These are phyloP conservation scores for Panicum virgatum DNA, from an alignment of 202 grass and related monocot species.

Conservation along the genomic window DNA sequence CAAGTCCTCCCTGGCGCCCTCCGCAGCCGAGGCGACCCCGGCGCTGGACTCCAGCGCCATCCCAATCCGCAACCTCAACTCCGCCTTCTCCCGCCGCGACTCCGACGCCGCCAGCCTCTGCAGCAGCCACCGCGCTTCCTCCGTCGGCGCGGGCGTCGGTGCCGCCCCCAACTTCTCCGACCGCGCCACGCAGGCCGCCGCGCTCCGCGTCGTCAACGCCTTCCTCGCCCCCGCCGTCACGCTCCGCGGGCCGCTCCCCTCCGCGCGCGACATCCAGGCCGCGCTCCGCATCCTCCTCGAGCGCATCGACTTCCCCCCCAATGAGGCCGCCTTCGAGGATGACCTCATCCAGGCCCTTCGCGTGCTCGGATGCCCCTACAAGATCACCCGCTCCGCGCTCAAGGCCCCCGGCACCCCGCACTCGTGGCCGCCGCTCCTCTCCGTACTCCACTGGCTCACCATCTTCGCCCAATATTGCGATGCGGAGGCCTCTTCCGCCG, in stretches of 20 bases:
- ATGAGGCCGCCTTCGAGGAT: constrained; percentile 44
- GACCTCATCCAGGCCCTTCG: constrained; percentile 57
- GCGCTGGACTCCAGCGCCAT: constrained; percentile 19
- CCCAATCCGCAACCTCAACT: constrained; percentile 51
- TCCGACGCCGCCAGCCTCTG: constrained; percentile 70
- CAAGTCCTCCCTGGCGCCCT: constrained; percentile 36
- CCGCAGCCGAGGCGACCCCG: background rate
- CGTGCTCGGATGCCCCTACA: constrained; percentile 52
- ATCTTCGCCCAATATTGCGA: constrained; percentile 34
- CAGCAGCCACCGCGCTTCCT: constrained; percentile 59
- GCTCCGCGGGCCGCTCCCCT: constrained; percentile 56
- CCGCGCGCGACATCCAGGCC: constrained; percentile 67
- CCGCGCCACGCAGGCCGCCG: constrained; percentile 51
- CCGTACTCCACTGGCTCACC: constrained; percentile 79
- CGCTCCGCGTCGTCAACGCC: constrained; percentile 60
- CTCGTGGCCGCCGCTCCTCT: constrained; percentile 74
- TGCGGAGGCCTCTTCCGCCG: background rate
- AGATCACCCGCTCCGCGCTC: constrained; percentile 72
- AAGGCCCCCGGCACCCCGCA: constrained; percentile 80
- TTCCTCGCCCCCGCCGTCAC: constrained; percentile 48
- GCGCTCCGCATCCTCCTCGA: constrained; percentile 59
- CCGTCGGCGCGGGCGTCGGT: constrained; percentile 23
- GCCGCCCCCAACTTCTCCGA: constrained; percentile 50
- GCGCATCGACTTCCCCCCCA: constrained; percentile 26
- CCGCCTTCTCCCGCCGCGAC: constrained; percentile 73